Evolutionary conservation across 305 asterid genomes (phyloP).

Genomic region (Fraxinus albicans): DNA sequence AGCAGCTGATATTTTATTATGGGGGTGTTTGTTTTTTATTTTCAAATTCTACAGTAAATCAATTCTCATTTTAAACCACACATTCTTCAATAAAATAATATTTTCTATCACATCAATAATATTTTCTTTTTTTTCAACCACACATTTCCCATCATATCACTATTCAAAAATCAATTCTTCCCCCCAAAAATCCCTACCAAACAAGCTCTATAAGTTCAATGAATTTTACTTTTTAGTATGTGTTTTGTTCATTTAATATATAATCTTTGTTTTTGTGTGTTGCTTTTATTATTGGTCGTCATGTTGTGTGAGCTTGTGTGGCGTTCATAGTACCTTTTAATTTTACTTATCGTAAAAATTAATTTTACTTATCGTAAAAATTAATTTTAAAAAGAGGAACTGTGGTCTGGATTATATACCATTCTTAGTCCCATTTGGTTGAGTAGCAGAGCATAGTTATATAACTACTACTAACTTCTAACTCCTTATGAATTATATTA

Average conservation of each 20-base stretch:
- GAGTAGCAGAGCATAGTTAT: background rate
- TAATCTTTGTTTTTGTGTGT: background rate
- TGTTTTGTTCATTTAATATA: background rate
- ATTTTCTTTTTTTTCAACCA: too few species aligned
- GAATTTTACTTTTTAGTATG: slow-evolving; percentile 9
- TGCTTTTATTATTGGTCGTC: background rate
- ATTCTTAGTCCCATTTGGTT: background rate
- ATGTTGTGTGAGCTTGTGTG: slow-evolving; percentile 3
- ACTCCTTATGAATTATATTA: background rate
- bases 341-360: background rate
- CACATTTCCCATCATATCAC: too few species aligned
- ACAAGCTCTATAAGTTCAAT: background rate
- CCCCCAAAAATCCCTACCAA: too few species aligned
- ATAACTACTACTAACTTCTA: background rate
- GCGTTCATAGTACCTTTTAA: background rate
- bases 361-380: background rate
- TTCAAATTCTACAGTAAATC: too few species aligned
- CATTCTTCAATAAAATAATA: too few species aligned
- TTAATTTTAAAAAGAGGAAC: background rate
- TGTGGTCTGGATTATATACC: background rate
- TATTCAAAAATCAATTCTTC: too few species aligned
- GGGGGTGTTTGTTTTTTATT: too few species aligned
- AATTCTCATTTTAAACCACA: too few species aligned
- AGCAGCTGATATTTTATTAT: slow-evolving; percentile 23
- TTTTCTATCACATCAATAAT: too few species aligned